Evolutionary conservation across 108 stramenopile genomes (phyloP).

Genomic region (Cyclostephanos tholiformis): DNA sequence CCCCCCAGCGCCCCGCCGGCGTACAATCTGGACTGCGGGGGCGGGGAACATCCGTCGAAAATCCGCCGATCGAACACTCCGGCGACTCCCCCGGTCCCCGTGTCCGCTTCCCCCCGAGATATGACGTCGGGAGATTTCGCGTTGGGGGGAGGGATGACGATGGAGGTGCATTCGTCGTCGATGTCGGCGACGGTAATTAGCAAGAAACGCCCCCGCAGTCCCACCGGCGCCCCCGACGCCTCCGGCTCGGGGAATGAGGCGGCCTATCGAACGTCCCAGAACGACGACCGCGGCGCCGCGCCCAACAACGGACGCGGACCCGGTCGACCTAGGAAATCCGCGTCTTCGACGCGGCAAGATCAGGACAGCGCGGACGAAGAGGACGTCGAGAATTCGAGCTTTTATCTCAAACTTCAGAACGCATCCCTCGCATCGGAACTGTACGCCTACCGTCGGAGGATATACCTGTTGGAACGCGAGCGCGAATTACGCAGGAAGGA

Average conservation of each 20-base stretch:
- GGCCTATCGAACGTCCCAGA: slow-evolving; percentile 19
- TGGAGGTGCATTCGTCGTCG: slow-evolving; percentile 2
- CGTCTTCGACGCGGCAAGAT: slow-evolving; percentile 8
- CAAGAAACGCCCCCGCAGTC: slow-evolving; percentile 48
- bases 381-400: slow-evolving; percentile 59
- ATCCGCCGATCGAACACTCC: slow-evolving; percentile 3
- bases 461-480: slow-evolving; percentile 64
- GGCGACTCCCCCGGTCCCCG: slow-evolving; percentile 10
- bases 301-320: slow-evolving; percentile 38
- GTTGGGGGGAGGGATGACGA: slow-evolving; percentile 9
- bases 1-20: slow-evolving; percentile 12
- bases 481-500: slow-evolving; percentile 66
- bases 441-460: slow-evolving; percentile 55
- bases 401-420: slow-evolving; percentile 84
- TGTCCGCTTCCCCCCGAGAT: slow-evolving; percentile 20
- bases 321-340: slow-evolving; percentile 18
- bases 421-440: slow-evolving; percentile 74
- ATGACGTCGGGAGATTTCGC: slow-evolving; percentile 1
- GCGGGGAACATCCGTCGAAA: slow-evolving; percentile 5
- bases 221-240: slow-evolving; percentile 21
- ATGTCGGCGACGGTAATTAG: too few species aligned
- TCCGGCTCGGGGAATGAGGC: slow-evolving; percentile 26
- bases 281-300: slow-evolving; percentile 11
- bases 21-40: background rate
- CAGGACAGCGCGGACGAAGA: slow-evolving; percentile 50